Conservation (phyloP, 2,329 filamentous ascomycete genomes). For the Hypoxylon sp. region DNA sequence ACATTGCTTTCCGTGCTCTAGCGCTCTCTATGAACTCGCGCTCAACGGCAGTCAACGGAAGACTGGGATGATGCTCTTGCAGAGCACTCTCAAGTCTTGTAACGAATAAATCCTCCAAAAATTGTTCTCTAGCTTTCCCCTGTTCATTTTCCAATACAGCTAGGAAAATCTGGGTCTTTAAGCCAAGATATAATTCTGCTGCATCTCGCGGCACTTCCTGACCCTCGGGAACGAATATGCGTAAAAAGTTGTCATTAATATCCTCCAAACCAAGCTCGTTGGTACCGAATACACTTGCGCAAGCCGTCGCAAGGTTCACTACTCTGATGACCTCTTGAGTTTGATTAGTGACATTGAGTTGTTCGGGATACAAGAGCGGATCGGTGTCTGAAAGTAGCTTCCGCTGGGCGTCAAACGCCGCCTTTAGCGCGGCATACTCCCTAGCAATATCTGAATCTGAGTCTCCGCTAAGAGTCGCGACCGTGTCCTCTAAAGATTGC, state of each 20-base stretch:
- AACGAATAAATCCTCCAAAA: constrained; percentile 53
- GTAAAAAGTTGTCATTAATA: constrained; percentile 53
- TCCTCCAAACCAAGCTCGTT: constrained; percentile 55
- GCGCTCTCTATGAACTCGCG: constrained; percentile 51
- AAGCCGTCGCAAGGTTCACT: constrained; percentile 54
- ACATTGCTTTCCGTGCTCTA: constrained; percentile 51
- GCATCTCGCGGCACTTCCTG: constrained; percentile 51
- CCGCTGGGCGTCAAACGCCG: constrained; percentile 52
- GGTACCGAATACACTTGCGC: constrained; percentile 54
- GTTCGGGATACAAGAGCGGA: constrained; percentile 48
- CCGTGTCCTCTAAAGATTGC: constrained; percentile 55
- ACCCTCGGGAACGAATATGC: constrained; percentile 52
- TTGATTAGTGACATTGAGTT: constrained; percentile 50
- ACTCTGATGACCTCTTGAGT: constrained; percentile 53
- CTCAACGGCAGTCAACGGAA: constrained; percentile 48
- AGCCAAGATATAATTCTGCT: constrained; percentile 53
- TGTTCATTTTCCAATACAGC: constrained; percentile 52
- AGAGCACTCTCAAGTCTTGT: constrained; percentile 50
- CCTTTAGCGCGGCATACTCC: constrained; percentile 52
- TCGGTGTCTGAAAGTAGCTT: constrained; percentile 49
- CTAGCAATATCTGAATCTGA: constrained; percentile 52
- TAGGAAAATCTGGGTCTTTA: constrained; percentile 56
- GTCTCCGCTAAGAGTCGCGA: constrained; percentile 52
- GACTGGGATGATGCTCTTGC: constrained; percentile 50
- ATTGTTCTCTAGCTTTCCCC: constrained; percentile 47